Conservation (phyloP, 2,329 filamentous ascomycete genomes). For the Chrysoporthe cubensis region DNA sequence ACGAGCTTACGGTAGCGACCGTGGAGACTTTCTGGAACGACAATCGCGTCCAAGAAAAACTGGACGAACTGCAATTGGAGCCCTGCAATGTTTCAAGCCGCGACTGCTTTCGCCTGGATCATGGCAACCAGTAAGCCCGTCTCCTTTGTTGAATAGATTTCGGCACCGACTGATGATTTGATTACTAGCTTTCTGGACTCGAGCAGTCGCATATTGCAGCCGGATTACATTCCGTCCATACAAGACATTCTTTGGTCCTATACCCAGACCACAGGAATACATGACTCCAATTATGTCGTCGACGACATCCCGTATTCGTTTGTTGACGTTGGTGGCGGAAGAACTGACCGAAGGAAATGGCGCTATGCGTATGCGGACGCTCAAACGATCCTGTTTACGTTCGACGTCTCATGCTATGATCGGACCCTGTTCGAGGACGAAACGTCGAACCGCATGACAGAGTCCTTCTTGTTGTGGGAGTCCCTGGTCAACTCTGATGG, state of each 20-base stretch:
- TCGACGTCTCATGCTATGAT: slow-evolving; percentile 14
- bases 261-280: neutral
- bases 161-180: neutral
- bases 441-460: neutral
- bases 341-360: neutral
- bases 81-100: neutral
- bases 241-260: slow-evolving; percentile 5
- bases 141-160: neutral
- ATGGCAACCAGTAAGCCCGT: neutral
- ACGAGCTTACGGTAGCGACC: neutral
- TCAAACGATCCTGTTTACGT: neutral
- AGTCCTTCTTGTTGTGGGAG: neutral
- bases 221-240: neutral
- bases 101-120: neutral
- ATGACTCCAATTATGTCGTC: neutral
- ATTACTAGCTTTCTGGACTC: neutral
- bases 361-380: no score
- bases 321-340: slow-evolving; percentile 3
- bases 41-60: neutral
- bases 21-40: neutral
- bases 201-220: slow-evolving; percentile 1
- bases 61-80: neutral
- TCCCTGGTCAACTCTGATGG: neutral
- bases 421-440: neutral
- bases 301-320: neutral